phyloP scores from a whole-genome alignment of 495 filamentous ascomycete genomes.

The Bathelium albidoporum region DNA sequence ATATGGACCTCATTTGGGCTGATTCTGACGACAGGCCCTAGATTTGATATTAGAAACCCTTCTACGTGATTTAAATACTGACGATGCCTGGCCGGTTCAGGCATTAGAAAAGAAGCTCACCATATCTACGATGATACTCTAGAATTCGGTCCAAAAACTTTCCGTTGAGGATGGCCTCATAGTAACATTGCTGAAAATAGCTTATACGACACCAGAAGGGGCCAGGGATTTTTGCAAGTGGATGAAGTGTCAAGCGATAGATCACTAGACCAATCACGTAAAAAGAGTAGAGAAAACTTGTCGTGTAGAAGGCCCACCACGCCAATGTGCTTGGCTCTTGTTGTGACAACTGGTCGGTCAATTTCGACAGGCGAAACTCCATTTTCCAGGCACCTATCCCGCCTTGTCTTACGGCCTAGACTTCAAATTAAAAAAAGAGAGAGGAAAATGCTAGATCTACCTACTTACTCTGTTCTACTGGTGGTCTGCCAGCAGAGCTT shows the following conservation, averaged over 20 bases:
- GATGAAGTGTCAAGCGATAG: background rate
- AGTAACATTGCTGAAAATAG: background rate
- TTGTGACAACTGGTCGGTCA: too few relatives aligned
- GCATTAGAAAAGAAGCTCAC: background rate
- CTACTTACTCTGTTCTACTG: too few relatives aligned
- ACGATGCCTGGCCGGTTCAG: background rate
- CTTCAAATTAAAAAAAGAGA: too few relatives aligned
- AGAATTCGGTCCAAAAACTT: background rate
- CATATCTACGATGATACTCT: background rate
- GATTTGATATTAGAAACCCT: too few relatives aligned
- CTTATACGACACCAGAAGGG: background rate
- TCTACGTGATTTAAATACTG: background rate
- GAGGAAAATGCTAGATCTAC: too few relatives aligned
- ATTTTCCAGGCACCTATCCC: too few relatives aligned
- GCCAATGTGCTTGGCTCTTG: too few relatives aligned
- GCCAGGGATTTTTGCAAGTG: background rate
- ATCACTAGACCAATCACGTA: background rate
- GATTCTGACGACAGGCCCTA: conserved; percentile 28
- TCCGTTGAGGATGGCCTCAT: background rate
- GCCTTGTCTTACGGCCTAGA: too few relatives aligned
- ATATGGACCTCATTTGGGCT: conserved; percentile 26
- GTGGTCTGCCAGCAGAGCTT: too few relatives aligned
- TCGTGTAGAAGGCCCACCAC: background rate
- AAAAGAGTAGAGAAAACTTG: background rate
- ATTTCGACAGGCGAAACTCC: too few relatives aligned